Percentiles rank a stretch among this genome's conserved stretches.
Conservation (phyloP, 176 grass and related monocot species). For the Paspalum vaginatum region DNA sequence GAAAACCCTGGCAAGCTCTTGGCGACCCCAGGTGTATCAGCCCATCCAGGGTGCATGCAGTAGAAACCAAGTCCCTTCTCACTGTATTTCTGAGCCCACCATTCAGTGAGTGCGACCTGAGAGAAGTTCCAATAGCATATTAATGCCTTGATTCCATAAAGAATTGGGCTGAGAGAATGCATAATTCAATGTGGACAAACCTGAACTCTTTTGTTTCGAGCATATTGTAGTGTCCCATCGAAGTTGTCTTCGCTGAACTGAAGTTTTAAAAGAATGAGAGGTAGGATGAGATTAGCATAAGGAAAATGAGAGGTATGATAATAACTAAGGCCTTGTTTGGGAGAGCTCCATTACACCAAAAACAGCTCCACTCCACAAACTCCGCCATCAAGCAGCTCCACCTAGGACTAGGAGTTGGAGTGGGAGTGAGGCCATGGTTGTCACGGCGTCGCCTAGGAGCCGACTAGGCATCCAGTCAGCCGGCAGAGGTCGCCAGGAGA, state of each 20-base stretch:
- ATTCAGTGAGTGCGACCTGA: constrained; percentile 86
- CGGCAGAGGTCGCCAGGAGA: too few species aligned
- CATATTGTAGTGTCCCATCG: constrained; percentile 73
- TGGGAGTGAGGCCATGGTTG: too few species aligned
- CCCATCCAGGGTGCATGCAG: constrained; percentile 95
- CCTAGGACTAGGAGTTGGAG: too few species aligned
- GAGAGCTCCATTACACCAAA: too few species aligned
- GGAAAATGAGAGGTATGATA: not conserved
- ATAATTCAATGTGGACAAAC: constrained; percentile 44
- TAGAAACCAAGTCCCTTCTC: constrained; percentile 78
- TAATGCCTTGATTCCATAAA: not conserved
- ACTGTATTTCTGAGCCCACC: constrained; percentile 70
- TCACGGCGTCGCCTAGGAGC: too few species aligned
- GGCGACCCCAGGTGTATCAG: constrained; percentile 74
- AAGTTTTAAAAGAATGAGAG: constrained; percentile 36
- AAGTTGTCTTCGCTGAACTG: constrained; percentile 78
- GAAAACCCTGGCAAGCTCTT: constrained; percentile 78
- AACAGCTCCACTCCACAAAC: too few species aligned
- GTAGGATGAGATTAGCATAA: not conserved
- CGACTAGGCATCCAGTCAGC: too few species aligned
- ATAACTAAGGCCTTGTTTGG: too few species aligned
- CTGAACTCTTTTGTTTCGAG: constrained; percentile 97
- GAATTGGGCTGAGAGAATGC: not conserved
- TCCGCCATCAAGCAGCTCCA: too few species aligned
- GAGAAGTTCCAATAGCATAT: constrained; percentile 21